These are phyloP conservation scores for Dendrobium officinale DNA, from an alignment of 106 monocot species.

Conservation along the genomic window DNA sequence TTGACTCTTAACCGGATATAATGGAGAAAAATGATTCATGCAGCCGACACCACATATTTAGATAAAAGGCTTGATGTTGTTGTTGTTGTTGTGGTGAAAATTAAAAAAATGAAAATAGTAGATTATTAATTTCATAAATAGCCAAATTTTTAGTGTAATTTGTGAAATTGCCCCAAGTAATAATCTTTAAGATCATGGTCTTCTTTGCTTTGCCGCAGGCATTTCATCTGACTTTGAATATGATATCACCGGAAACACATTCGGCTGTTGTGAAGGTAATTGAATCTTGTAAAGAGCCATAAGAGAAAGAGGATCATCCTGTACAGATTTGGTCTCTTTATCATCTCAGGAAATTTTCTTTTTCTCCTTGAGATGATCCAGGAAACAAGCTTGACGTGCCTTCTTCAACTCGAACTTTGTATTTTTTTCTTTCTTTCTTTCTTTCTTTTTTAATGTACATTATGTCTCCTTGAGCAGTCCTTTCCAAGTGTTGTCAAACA, in stretches of 20 bases:
- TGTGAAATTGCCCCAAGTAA: background rate
- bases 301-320: conserved; percentile 24
- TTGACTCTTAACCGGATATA: too few species aligned
- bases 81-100: background rate
- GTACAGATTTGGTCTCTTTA: conserved; percentile 31
- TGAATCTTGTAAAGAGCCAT: conserved; percentile 68
- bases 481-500: background rate
- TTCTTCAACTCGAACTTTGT: background rate
- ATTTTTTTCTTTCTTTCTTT: background rate
- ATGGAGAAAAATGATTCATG: too few species aligned
- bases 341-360: background rate
- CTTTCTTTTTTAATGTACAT: too few species aligned
- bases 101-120: too few species aligned
- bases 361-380: too few species aligned
- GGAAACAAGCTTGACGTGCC: too few species aligned
- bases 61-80: background rate
- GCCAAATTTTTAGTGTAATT: background rate
- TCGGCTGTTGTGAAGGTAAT: conserved; percentile 70
- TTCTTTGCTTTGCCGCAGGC: conserved; percentile 27
- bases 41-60: too few species aligned
- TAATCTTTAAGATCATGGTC: background rate
- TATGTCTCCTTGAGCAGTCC: too few species aligned
- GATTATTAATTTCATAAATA: background rate
- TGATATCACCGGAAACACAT: conserved; percentile 89
- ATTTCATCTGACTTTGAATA: conserved; percentile 77